Evolutionary conservation across 768 basidiomycete species (phyloP), one percentile per base, ranked within the genome.

Genomic region (Cystobasidium tubakii): DNA sequence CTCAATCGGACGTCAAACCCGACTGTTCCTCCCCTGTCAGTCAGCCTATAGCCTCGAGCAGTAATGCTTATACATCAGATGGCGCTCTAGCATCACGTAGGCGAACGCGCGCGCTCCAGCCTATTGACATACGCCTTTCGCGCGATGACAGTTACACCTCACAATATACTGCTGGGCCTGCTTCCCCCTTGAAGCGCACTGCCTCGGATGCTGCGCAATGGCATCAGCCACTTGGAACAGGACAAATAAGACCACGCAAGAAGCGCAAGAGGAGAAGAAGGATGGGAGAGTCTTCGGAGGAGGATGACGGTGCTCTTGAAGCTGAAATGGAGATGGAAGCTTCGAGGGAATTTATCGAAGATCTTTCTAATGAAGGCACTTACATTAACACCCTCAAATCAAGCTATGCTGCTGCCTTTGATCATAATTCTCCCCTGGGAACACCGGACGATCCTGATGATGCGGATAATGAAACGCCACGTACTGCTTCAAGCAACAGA

Each of bases 301-400:
- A 53, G 10, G 66, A 67, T 31, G 66, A 67, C 29, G 66, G 66
- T 10, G 42, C 29, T 15, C 23, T 25, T 33, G 66, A 67, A 53
- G 66, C 66, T 3, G 44, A 25, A 25, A 7, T 43, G 15, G 42
- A 33, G 15, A 67, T 67, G 66, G 66, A 43, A 27, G 66, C 66
- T 29, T 67, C 66, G 10, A 44, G 29, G 29, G 66, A 67, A 29
- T 67, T 67, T 36, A 12, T 67, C 23, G 66, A 67, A 17, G 66
- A 67, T 31, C 27, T 25, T 9, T 15, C 25, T 33, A 13, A 67
- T 53, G 21, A 42, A 50, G 42, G 6, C 3, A 21, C 44, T 46
- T 43, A 60, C 29, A 34, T 60, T 6, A 25, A 60, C 13, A 34
- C 6, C 17, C 12, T 54, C 13, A 29, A 43, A 33, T 50, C 50